Evolutionary conservation across 768 basidiomycete genomes (phyloP), one percentile per base, ranked within the genome.

Genomic region (Dioszegia aurantiaca): DNA sequence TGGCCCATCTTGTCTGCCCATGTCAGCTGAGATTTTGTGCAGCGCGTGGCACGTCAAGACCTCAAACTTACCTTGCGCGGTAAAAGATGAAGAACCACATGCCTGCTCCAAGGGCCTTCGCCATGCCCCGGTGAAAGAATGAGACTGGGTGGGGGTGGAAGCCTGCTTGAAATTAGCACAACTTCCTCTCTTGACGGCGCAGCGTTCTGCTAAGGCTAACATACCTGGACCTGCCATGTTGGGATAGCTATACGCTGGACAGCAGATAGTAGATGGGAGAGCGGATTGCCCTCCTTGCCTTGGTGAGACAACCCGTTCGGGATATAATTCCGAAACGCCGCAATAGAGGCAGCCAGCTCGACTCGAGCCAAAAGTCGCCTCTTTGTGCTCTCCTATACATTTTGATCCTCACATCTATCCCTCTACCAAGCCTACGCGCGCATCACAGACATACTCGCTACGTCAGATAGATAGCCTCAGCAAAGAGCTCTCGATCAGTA

Each of bases 81-180:
- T 93, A 95, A 81, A 95, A 94, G 75, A 95, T 91, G 81, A 92
- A 95, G 84, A 94, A 94, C 92, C 92, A 95, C 92, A 95, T 94
- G 24, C 85, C 83, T 31, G 91, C 92, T 47, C 92, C 92, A 43
- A 95, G 80, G 60, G 84, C 85, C 78, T 91, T 92, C 26, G 87
- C 83, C 28, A 93, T 81, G 75, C 90, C 84, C 59, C 82, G 83
- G 77, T 91, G 85, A 69, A 81, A 83, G 69, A 84, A 81, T 12
- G 87, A 84, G 9, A 90, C 89, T 27, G 91, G 81, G 74, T 91
- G 91, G 37, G 91, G 91, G 76, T 90, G 82, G 70, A 94, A 94
- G 64, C 90, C 92, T 78, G 51, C 24, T 11, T 1, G 11, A 1
- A 24, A 47, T 39, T 23, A 47, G 19, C 56, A 4, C 4, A 3